Evolutionary conservation across 352 stramenopile species (phyloP).

Genomic region (Blastocystis sp.): DNA sequence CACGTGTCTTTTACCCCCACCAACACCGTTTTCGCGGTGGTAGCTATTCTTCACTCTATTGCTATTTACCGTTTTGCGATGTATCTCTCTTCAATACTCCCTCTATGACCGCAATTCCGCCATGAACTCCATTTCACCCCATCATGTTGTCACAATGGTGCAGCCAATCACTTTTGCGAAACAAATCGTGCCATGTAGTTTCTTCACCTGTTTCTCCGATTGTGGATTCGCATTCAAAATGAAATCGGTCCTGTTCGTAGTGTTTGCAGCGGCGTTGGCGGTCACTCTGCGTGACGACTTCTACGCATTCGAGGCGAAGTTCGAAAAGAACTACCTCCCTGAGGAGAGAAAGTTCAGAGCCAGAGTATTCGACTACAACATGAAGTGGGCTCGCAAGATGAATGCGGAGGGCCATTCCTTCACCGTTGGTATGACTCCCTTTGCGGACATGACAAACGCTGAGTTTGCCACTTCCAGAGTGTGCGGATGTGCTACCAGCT

Average conservation of each 20-base stretch:
- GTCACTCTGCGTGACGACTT: neutral
- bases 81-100: neutral
- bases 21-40: no score
- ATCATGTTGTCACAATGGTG: neutral
- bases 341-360: neutral
- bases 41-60: no score
- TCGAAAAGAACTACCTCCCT: neutral
- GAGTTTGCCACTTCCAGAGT: neutral
- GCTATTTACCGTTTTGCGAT: no score
- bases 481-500: neutral
- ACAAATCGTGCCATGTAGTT: neutral
- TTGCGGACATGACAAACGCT: neutral
- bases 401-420: neutral
- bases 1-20: no score
- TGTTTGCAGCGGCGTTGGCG: neutral
- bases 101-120: neutral
- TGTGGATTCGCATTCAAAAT: neutral
- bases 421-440: neutral
- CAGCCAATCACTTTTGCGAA: neutral
- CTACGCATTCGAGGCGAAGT: neutral
- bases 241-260: neutral
- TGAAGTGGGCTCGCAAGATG: neutral
- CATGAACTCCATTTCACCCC: neutral
- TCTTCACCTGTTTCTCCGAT: neutral
- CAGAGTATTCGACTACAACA: neutral